Percentiles rank a stretch among this genome's conserved stretches.
Evolutionary conservation across 306 rosid genomes (phyloP).

Genomic region (Carpinus viminea): DNA sequence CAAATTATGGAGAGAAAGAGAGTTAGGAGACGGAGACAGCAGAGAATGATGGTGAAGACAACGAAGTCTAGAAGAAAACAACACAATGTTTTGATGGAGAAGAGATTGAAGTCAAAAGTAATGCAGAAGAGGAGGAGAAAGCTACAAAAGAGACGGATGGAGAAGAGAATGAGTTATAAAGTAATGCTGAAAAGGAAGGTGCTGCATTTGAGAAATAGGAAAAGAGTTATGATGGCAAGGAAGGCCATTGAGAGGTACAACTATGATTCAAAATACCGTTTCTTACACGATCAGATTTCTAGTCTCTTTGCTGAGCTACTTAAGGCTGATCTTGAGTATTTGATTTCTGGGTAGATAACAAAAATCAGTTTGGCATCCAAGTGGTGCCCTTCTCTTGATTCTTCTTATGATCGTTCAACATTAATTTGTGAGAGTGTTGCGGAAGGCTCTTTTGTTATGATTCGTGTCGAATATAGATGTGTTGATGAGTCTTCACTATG

Average conservation of each 20-base stretch:
- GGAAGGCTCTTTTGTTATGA: not conserved
- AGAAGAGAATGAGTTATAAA: too few species aligned
- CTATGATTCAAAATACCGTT: not conserved
- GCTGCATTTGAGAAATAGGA: too few species aligned
- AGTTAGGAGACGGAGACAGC: too few species aligned
- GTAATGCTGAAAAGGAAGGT: too few species aligned
- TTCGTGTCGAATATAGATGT: conserved; percentile 46
- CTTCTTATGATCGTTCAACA: not conserved
- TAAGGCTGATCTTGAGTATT: not conserved
- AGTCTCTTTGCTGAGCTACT: not conserved
- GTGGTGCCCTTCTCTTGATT: not conserved
- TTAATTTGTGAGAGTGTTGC: not conserved
- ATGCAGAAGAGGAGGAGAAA: too few species aligned
- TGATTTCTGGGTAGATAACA: not conserved
- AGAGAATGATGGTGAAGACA: too few species aligned
- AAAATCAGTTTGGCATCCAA: not conserved
- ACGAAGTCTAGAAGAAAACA: too few species aligned
- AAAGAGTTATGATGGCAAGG: not conserved
- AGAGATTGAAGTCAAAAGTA: too few species aligned
- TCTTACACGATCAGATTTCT: not conserved
- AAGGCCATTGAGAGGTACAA: not conserved
- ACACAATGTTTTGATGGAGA: too few species aligned
- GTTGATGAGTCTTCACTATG: conserved; percentile 66
- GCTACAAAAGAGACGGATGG: too few species aligned
- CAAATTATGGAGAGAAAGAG: too few species aligned